Evolutionary conservation across 192 early-diverging fungal species (phyloP), one percentile per base, ranked within the genome.

Genomic region (Gamsiella multidivaricata): DNA sequence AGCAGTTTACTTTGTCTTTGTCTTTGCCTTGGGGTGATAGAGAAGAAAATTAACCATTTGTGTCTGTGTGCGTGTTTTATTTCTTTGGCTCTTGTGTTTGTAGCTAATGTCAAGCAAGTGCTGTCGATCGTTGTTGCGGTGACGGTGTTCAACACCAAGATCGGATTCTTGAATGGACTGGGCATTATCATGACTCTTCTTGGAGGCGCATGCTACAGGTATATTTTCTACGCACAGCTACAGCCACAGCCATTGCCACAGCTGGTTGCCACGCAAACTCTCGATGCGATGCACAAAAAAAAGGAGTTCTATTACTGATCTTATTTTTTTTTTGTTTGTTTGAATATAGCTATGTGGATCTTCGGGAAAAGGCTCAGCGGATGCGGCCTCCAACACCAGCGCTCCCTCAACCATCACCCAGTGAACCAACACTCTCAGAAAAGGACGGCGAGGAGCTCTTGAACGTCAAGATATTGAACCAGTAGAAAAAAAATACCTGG

Each of bases 91-190:
- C 17, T 51, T 41, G 10, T 15, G 36, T 18, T 47, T 18, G 17
- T 71, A 85, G 88, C 83, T 33, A 92, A 93, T 66, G 90, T 92
- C 15, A 92, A 92, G 75, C 91, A 92, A 61, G 91, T 89, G 6
- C 80, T 92, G 26, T 89, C 89, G 33, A 90, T 91, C 46, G 76
- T 88, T 43, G 62, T 88, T 29, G 80, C 85, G 18, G 90, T 91
- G 12, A 82, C 82, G 18, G 86, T 88, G 57, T 92, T 87, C 54
- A 81, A 83, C 61, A 81, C 89, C 17, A 81, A 66, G 57, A 88
- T 85, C 60, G 91, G 81, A n/a, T 71, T 84, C 46, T 83, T 85
- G 14, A 90, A 92, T 54, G 81, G 69, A 39, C 41, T 80, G 18
- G 91, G 89, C 10, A 94, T 88, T 29, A 54, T 87, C 22, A 79